Conservation (phyloP, 2,329 filamentous ascomycete genomes). For the Cercospora brassicicola region DNA sequence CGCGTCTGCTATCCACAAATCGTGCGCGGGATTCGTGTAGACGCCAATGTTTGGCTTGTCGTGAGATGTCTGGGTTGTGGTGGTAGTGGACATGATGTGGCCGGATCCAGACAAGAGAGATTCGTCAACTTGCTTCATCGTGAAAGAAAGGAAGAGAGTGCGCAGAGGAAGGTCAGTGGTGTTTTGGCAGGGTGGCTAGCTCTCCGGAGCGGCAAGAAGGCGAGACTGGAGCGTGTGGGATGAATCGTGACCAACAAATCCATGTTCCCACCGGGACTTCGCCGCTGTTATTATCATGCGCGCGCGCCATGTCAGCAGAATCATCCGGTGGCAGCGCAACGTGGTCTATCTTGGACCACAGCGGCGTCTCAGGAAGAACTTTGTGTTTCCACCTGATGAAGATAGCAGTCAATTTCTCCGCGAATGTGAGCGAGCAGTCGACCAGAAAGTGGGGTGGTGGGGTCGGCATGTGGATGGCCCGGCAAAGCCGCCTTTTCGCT, state of each 20-base stretch:
- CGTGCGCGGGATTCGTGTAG: slow-evolving; percentile 89
- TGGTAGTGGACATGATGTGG: slow-evolving; percentile 24
- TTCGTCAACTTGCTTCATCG: slow-evolving; percentile 19
- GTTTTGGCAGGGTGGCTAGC: slow-evolving; percentile 17
- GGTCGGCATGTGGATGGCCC: slow-evolving; percentile 11
- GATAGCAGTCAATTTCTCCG: slow-evolving; percentile 13
- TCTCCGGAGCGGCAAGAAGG: slow-evolving; percentile 8
- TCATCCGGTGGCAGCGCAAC: slow-evolving; percentile 8
- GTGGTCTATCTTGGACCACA: not conserved
- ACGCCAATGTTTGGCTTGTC: slow-evolving; percentile 90
- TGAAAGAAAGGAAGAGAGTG: slow-evolving; percentile 10
- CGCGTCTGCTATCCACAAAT: slow-evolving; percentile 82
- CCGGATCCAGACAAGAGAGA: slow-evolving; percentile 1
- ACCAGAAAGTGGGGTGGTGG: slow-evolving; percentile 1
- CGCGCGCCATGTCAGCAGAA: slow-evolving; percentile 5
- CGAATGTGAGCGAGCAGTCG: slow-evolving; percentile 6
- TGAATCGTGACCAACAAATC: slow-evolving; percentile 8
- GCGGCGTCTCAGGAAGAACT: slow-evolving; percentile 9
- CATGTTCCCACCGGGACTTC: slow-evolving; percentile 1
- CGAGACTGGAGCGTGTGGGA: slow-evolving; percentile 3
- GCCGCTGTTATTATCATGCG: slow-evolving; percentile 6
- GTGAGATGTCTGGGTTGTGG: slow-evolving; percentile 42
- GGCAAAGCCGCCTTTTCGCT: not conserved
- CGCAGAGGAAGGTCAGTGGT: slow-evolving; percentile 5
- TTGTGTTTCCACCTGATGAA: slow-evolving; percentile 10